phyloP scores from a whole-genome alignment of 805 yeast species.

The Saccharomycopsis fodiens region DNA sequence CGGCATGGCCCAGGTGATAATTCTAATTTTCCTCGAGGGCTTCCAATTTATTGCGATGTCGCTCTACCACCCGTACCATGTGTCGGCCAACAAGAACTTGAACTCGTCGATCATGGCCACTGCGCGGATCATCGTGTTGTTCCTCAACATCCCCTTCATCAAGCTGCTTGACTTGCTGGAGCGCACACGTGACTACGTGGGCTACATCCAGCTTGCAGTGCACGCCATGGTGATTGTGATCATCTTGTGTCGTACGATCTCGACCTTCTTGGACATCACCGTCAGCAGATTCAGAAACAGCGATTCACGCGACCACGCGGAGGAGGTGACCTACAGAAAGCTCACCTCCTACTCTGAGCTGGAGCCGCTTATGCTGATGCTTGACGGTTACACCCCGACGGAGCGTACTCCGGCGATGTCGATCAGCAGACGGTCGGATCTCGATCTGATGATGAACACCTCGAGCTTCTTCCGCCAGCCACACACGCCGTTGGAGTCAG shows the following conservation, averaged over 20 bases:
- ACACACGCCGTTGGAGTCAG: slow-evolving; percentile 2
- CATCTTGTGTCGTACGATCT: slow-evolving; percentile 14
- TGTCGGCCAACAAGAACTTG: slow-evolving; percentile 27
- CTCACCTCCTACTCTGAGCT: not conserved
- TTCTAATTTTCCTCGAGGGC: slow-evolving; percentile 32
- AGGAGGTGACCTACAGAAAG: not conserved
- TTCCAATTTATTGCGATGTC: slow-evolving; percentile 25
- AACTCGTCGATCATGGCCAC: slow-evolving; percentile 30
- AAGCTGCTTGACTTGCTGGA: slow-evolving; percentile 31
- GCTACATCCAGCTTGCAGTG: slow-evolving; percentile 35
- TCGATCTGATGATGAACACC: slow-evolving; percentile 4
- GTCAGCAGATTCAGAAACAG: slow-evolving; percentile 1
- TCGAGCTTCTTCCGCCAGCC: slow-evolving; percentile 10
- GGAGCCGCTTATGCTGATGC: not conserved
- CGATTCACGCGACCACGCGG: not conserved
- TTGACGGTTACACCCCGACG: not conserved
- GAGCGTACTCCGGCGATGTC: not conserved
- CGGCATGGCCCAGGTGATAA: slow-evolving; percentile 38
- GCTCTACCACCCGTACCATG: slow-evolving; percentile 27
- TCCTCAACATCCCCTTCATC: slow-evolving; percentile 39
- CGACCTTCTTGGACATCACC: slow-evolving; percentile 7
- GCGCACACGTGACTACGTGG: slow-evolving; percentile 33
- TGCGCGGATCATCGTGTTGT: slow-evolving; percentile 33
- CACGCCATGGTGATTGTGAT: slow-evolving; percentile 27
- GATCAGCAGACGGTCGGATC: not conserved